Evolutionary conservation across 805 yeast genomes (phyloP).

Genomic region (Zygosaccharomyces rouxii): DNA sequence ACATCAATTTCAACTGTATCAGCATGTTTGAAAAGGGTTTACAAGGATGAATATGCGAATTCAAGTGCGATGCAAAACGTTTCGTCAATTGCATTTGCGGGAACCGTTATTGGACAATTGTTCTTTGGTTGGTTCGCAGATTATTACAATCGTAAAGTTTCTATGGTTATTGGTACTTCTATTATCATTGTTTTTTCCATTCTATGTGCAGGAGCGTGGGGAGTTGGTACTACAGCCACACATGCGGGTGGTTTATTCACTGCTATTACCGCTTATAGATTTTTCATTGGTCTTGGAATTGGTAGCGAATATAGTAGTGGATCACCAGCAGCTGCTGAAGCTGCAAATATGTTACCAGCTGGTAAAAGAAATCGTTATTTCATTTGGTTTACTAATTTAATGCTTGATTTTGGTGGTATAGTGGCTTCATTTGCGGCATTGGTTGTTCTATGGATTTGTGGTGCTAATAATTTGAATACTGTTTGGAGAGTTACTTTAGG

Average conservation of each 20-base stretch:
- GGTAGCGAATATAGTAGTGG: constrained; percentile 96
- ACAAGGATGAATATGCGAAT: constrained; percentile 55
- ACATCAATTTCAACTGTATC: constrained; percentile 76
- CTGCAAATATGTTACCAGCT: constrained; percentile 69
- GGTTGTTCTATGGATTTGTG: constrained; percentile 79
- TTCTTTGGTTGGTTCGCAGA: constrained; percentile 79
- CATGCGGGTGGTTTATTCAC: constrained; percentile 70
- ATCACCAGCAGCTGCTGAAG: constrained; percentile 90
- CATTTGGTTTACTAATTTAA: constrained; percentile 79
- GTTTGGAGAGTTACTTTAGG: constrained; percentile 93
- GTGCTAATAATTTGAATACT: constrained; percentile 61
- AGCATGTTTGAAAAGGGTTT: constrained; percentile 61
- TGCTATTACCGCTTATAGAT: constrained; percentile 78
- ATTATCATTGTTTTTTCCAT: constrained; percentile 75
- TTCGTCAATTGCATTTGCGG: constrained; percentile 84
- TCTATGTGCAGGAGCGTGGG: constrained; percentile 85
- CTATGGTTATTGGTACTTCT: constrained; percentile 74
- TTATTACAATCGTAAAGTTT: constrained; percentile 70
- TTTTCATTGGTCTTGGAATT: constrained; percentile 83
- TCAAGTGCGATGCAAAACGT: constrained; percentile 76
- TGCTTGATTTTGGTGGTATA: constrained; percentile 87
- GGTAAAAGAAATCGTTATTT: constrained; percentile 88
- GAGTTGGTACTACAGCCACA: constrained; percentile 50
- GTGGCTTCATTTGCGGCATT: constrained; percentile 79
- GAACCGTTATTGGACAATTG: constrained; percentile 85